Evolutionary conservation across 1,139 yeast genomes (phyloP), one percentile per base, ranked within the genome.

Genomic region (Candida tropicalis): DNA sequence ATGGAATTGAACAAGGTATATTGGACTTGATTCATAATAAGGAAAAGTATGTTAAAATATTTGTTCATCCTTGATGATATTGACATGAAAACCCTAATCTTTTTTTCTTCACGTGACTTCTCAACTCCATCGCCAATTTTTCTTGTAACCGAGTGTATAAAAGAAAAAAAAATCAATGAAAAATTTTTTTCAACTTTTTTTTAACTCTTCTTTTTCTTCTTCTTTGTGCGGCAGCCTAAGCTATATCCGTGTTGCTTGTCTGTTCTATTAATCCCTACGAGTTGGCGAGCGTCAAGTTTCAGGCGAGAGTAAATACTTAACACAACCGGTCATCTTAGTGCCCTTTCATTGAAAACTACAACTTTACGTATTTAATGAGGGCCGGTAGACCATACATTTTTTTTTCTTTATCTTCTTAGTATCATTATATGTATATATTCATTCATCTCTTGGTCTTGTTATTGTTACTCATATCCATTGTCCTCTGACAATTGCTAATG

Each of bases 181-280:
- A 40, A 41, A 12, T 37, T 31, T 16, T 26, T 27, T 26, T 17
- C 25, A 43, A 38, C 25, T 25, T 40, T 39, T 40, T 38, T 20
- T 32, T 31, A 26, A 11, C 17, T 26, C 26, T 41, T 44, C 38
- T 41, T 40, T 40, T 38, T 50, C 44, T 56, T 58, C 54, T 59
- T 66, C 71, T 60, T 66, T 60, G 77, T 73, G 79, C 79, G 79
- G 79, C 77, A 71, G 75, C 78, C 79, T 69, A 72, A 69, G 68
- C 77, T 71, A 65, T 64, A 62, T 68, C 78, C 78, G 79, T 73
- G 79, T 73, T 73, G 78, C 77, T 73, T 73, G 77, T 73, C 77
- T 67, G 66, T 65, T 68, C 49, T 70, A 67, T 63, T 68, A 59
- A 65, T 66, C 66, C 75, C 71, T 47, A 72, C 77, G 77, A 72